Base-by-base conservation (phyloP, 2,329 filamentous ascomycete species). In the Ceratocystis albifundus region DNA sequence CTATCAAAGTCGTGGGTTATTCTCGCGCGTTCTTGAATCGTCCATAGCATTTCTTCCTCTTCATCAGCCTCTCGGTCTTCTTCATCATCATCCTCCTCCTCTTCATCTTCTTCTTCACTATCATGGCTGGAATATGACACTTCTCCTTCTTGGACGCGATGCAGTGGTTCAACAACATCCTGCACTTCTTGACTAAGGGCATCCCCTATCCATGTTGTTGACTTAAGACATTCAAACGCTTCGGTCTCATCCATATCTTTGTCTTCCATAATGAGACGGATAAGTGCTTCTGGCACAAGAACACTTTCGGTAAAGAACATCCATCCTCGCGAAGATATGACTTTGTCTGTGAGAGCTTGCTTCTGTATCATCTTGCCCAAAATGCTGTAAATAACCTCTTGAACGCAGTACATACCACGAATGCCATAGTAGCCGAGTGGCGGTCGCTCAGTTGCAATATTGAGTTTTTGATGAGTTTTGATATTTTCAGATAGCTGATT, bases 371-470 rank as follows among this genome's bases (percentile, higher is more conserved):
- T 74, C 7, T 78, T 73, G 15, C 82, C 83, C 72, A 89, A 86
- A 61, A 79, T 78, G 2, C 76, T 72, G 67, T 88, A 84, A 46
- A 91, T 81, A 65, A 81, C 82, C 71, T 89, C 86, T 57, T 84
- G 88, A 81, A 96, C 89, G 64, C 82, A 76, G 62, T 83, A 83
- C 64, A 88, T 80, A 0, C 91, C 91, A 22, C 86, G 82, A 2
- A 86, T 82, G 1, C 91, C 91, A 75, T 96, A 96, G 75, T 96
- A 96, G 0, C 91, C 91, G 8, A 88, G 88, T 2, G 82, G 78
- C 80, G 62, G 81, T 76, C 63, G 80, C 84, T 68, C 83, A 81
- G 64, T 36, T 2, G 83, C 77, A 66, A 88, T 76, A 30, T 82
- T 87, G 64, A 83, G 80, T 36, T 82, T 82, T 71, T 81, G 79